Base-by-base conservation (phyloP, 2,329 filamentous ascomycete species). In the Leptodontidium sp. region DNA sequence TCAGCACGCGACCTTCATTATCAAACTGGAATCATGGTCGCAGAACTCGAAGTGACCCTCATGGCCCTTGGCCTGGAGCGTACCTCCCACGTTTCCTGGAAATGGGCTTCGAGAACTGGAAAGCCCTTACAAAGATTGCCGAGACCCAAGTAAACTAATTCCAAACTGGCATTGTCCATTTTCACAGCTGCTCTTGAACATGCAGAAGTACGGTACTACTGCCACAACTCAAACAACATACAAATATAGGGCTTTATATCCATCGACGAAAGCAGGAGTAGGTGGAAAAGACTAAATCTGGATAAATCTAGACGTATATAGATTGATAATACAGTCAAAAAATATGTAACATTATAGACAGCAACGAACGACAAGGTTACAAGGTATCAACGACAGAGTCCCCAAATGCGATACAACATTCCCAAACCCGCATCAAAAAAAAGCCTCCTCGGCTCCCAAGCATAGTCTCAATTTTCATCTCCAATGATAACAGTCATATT, bases 1-100 rank as follows among this genome's bases (percentile, higher is more conserved):
- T 8, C 52, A n/a, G 7, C 52, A 38, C 52, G 26, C 29, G 52
- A 55, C 29, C 15, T 4, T 45, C 12, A 35, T 35, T 17, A 35
- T 55, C 52, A 29, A 57, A 57, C 29, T 21, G 29, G 24, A n/a
- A 59, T 29, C 21, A 59, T 59, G 57, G 21, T 21, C 35, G 35
- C 57, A 45, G 57, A 59, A 29, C 57, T 59, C 35, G 57, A 59
- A 59, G 57, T n/a, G 17, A 26, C 21, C 12, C 57, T 59, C 57
- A 45, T 38, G 35, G 21, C 15, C 35, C 55, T 43, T 15, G 55
- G 55, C 9, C 35, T 59, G 35, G 55, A 59, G 35, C 43, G 35
- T 59, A 43, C 14, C 55, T 59, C n/a, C 4, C 21, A 21, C 55
- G 55, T 24, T 59, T 59, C 35, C 38, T 40, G 35, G 55, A 43